Evolutionary conservation across 106 monocot genomes (phyloP), one percentile per base, ranked within the genome.

Genomic region (Dioscorea dumetorum): DNA sequence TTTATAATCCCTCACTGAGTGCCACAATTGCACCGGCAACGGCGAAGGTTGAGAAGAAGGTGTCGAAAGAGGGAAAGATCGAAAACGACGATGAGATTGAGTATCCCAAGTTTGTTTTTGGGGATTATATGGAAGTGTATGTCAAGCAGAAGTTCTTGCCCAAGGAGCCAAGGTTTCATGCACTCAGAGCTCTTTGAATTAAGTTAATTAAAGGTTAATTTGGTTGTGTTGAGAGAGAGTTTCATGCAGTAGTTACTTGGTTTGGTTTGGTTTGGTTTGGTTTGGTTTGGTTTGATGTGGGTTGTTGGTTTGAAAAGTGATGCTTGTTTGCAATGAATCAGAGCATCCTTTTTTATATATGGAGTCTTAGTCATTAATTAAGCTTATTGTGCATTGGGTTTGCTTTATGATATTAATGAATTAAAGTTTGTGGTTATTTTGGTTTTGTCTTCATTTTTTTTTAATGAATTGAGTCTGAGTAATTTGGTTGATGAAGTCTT

Each of bases 1-100:
- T 91, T 77, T 87, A 87, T 58, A 91, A 91, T 61, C 91, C 87
- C 0, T 61, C 87, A 34, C 21, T 63, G 19, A 64, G 53, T 16
- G 84, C 91, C 22, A 73, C 69, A 66, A 84, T 91, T 15, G 77
- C 79, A 6, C 91, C 91, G 12, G 77, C 79, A 0, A 18, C 52
- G 1, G 67, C 22, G 22, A 24, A 24, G 49, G 67, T 51, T 0
- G 50, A n/a, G 24, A 18, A 67, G 50, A 49, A 51, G 4, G 18
- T 64, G 11, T 33, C 18, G n/a, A 33, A 19, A 1, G 18, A 15
- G 19, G 35, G 19, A 17, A 41, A 5, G 19, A 21, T 21, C 0
- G 19, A 64, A 17, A 33, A 33, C 3, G 13, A 6, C 1, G 19
- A 41, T 2, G 34, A 33, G 7, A 41, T 8, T 22, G 4, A n/a